phyloP scores from a whole-genome alignment of 108 stramenopile species.

The Pseudonitzschia pungens region DNA sequence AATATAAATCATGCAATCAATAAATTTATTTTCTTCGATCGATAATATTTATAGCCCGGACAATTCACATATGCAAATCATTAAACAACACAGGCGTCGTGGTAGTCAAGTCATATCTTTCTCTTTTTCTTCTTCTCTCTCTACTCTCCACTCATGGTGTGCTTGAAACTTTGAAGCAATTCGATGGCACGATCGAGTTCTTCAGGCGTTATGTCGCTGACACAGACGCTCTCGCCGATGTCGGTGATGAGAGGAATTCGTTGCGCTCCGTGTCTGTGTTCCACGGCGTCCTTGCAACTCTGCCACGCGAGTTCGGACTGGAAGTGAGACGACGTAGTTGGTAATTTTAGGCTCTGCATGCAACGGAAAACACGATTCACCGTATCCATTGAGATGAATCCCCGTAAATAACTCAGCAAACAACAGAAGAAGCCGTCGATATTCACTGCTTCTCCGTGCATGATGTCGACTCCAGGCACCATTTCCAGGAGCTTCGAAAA shows the following conservation, averaged over 20 bases:
- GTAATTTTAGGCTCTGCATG: slow-evolving; percentile 82
- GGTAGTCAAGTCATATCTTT: background rate
- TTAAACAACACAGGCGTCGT: background rate
- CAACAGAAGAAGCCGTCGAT: slow-evolving; percentile 96
- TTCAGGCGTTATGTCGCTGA: slow-evolving; percentile 88
- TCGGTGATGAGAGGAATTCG: slow-evolving; percentile 91
- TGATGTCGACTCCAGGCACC: slow-evolving; percentile 90
- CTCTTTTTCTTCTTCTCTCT: background rate
- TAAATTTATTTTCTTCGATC: background rate
- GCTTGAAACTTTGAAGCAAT: slow-evolving; percentile 58
- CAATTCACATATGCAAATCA: background rate
- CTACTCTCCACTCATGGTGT: slow-evolving; percentile 35
- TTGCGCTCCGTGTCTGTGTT: slow-evolving; percentile 93
- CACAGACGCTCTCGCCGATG: slow-evolving; percentile 89
- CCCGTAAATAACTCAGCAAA: slow-evolving; percentile 82
- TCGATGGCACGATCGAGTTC: slow-evolving; percentile 85
- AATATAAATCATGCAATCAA: background rate
- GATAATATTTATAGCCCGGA: background rate
- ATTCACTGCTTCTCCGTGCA: slow-evolving; percentile 98
- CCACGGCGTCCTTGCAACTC: slow-evolving; percentile 91
- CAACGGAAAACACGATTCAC: slow-evolving; percentile 81
- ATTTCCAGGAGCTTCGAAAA: slow-evolving; percentile 96
- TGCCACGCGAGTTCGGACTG: slow-evolving; percentile 82
- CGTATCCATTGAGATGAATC: slow-evolving; percentile 78
- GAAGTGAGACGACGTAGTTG: slow-evolving; percentile 73